phyloP scores from a whole-genome alignment of 2,329 filamentous ascomycete genomes.

The Colletotrichum sublineola region DNA sequence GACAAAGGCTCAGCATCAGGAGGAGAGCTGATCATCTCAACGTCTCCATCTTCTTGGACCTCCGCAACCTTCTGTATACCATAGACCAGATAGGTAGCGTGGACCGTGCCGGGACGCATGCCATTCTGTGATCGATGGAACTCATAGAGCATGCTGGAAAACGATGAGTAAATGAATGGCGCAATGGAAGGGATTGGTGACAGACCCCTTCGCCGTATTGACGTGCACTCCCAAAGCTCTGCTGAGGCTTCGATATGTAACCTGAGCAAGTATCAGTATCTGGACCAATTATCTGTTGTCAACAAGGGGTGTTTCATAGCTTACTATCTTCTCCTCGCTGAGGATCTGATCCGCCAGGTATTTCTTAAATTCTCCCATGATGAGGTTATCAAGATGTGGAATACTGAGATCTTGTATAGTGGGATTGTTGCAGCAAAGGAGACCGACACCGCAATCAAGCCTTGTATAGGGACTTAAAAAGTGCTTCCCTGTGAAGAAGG shows the following conservation, averaged over 20 bases:
- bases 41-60: slow-evolving; percentile 68
- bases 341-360: slow-evolving; percentile 83
- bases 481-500: slow-evolving; percentile 11
- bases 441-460: background rate
- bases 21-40: slow-evolving; percentile 78
- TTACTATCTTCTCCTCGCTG: slow-evolving; percentile 79
- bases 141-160: slow-evolving; percentile 83
- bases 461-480: background rate
- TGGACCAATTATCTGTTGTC: slow-evolving; percentile 6
- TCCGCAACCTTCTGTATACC: slow-evolving; percentile 69
- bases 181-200: slow-evolving; percentile 35
- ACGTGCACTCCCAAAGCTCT: slow-evolving; percentile 86
- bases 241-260: slow-evolving; percentile 89
- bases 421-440: background rate
- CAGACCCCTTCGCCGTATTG: slow-evolving; percentile 89
- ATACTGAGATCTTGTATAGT: background rate
- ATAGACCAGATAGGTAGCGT: slow-evolving; percentile 92
- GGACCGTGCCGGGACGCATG: slow-evolving; percentile 79
- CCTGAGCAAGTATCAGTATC: slow-evolving; percentile 61
- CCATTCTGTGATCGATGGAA: slow-evolving; percentile 85
- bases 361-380: slow-evolving; percentile 74
- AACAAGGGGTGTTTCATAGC: slow-evolving; percentile 45
- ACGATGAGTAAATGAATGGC: slow-evolving; percentile 58
- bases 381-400: background rate
- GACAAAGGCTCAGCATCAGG: slow-evolving; percentile 65